These are phyloP conservation scores for Leccinum pallidistipes DNA, from an alignment of 1,284 basidiomycete genomes.

Conservation along the genomic window DNA sequence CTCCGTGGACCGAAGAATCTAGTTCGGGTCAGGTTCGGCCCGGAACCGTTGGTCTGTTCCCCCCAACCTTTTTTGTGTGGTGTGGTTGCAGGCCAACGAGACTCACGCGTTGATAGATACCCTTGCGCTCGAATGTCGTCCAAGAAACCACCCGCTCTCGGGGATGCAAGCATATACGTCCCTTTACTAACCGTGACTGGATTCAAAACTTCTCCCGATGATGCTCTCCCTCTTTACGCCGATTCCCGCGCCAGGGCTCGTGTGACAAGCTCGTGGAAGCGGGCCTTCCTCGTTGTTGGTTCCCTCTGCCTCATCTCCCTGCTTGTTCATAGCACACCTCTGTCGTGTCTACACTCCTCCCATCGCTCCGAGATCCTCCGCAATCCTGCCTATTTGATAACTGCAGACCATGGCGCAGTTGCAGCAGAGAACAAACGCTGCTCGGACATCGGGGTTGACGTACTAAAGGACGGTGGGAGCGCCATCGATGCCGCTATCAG, in stretches of 20 bases:
- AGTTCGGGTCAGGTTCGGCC: too few species aligned
- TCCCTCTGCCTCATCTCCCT: conserved; percentile 19
- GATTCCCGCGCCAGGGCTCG: conserved; percentile 1
- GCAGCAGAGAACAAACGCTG: conserved; percentile 85
- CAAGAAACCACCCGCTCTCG: neutral
- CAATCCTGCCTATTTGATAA: conserved; percentile 76
- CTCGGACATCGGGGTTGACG: conserved; percentile 78
- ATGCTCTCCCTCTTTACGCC: conserved; percentile 27
- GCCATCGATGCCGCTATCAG: conserved; percentile 89
- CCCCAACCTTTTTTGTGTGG: too few species aligned
- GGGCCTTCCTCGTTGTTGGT: conserved; percentile 10
- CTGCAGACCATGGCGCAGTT: conserved; percentile 79
- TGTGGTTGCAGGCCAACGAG: neutral
- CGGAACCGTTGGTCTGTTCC: too few species aligned
- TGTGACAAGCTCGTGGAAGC: conserved; percentile 14
- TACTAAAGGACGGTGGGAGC: conserved; percentile 82
- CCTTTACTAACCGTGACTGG: neutral
- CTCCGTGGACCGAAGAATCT: too few species aligned
- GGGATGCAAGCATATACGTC: neutral
- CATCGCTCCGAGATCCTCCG: conserved; percentile 21
- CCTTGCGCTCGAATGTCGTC: conserved; percentile 5
- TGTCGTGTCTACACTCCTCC: neutral
- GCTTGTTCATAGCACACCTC: conserved; percentile 7
- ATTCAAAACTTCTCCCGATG: conserved; percentile 5
- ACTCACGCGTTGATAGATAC: neutral